Conservation (phyloP, 108 stramenopile species). For the Pseudonitzschia multiseries region DNA sequence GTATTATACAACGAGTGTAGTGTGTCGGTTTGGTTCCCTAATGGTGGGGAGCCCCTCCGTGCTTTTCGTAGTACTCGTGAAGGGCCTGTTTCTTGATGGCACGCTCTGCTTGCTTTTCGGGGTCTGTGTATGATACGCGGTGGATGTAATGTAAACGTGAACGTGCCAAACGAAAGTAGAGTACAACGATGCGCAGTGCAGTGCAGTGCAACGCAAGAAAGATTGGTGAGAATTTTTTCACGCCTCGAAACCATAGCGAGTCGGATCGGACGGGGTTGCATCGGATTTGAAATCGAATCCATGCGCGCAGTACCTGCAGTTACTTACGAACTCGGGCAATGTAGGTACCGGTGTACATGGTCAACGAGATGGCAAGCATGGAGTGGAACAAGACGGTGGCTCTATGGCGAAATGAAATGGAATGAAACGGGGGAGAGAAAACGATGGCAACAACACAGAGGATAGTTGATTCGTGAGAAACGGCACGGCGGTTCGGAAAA, state of each 20-base stretch:
- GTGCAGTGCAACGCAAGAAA: neutral
- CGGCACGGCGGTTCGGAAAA: too few species aligned
- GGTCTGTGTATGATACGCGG: too few species aligned
- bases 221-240: neutral
- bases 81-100: slow-evolving; percentile 28
- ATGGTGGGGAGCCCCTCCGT: slow-evolving; percentile 39
- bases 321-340: slow-evolving; percentile 40
- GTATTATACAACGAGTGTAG: neutral
- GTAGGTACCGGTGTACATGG: slow-evolving; percentile 41
- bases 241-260: too few species aligned
- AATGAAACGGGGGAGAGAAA: neutral
- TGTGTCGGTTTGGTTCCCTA: slow-evolving; percentile 11
- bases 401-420: neutral
- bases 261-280: too few species aligned
- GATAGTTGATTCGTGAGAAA: too few species aligned
- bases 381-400: slow-evolving; percentile 32
- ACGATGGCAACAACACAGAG: neutral
- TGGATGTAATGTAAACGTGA: too few species aligned
- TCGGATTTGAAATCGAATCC: too few species aligned
- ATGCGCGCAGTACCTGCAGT: too few species aligned
- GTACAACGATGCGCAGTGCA: neutral
- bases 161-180: too few species aligned
- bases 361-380: slow-evolving; percentile 36
- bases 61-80: slow-evolving; percentile 42
- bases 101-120: slow-evolving; percentile 29